Conservation (phyloP, 73 alveolate genomes). For the Symbiodinium natans region DNA sequence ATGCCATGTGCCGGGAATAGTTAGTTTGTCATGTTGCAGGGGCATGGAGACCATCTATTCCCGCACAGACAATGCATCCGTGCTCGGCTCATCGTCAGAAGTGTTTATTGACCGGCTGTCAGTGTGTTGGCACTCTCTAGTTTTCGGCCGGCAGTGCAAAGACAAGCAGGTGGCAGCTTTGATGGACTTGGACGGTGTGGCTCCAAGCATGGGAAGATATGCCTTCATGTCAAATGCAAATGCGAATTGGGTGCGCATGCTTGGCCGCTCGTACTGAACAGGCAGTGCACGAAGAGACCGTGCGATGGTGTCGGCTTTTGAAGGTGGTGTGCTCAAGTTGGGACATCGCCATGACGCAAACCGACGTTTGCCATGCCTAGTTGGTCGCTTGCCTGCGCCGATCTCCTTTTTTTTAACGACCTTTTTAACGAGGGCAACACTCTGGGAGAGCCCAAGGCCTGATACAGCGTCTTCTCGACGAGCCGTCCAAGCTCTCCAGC, state of each 20-base stretch:
- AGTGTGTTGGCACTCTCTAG: too few relatives aligned
- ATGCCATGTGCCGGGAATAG: too few relatives aligned
- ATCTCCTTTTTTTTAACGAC: background rate
- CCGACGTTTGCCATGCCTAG: too few relatives aligned
- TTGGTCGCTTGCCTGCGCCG: too few relatives aligned
- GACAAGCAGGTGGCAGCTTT: slow-evolving; percentile 51
- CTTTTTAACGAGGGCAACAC: too few relatives aligned
- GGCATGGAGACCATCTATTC: slow-evolving; percentile 81
- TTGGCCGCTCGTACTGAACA: background rate
- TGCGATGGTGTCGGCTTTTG: slow-evolving; percentile 43
- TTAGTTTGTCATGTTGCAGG: too few relatives aligned
- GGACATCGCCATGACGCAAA: too few relatives aligned
- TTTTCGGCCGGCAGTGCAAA: too few relatives aligned
- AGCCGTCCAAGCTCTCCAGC: background rate
- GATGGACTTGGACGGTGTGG: slow-evolving; percentile 36
- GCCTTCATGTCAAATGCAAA: too few relatives aligned
- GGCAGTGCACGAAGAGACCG: slow-evolving; percentile 52
- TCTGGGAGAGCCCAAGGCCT: too few relatives aligned
- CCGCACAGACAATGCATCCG: slow-evolving; percentile 71
- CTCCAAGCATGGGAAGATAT: background rate
- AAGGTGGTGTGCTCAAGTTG: slow-evolving; percentile 1
- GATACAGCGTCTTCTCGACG: background rate
- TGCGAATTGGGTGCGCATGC: too few relatives aligned
- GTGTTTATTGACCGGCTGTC: too few relatives aligned
- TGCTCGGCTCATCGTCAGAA: background rate